A percentile compares a stretch with the other conserved stretches of the same genome.
Conservation (phyloP, 2,329 filamentous ascomycete species). For the Gnomoniopsis smithogilvyi region DNA sequence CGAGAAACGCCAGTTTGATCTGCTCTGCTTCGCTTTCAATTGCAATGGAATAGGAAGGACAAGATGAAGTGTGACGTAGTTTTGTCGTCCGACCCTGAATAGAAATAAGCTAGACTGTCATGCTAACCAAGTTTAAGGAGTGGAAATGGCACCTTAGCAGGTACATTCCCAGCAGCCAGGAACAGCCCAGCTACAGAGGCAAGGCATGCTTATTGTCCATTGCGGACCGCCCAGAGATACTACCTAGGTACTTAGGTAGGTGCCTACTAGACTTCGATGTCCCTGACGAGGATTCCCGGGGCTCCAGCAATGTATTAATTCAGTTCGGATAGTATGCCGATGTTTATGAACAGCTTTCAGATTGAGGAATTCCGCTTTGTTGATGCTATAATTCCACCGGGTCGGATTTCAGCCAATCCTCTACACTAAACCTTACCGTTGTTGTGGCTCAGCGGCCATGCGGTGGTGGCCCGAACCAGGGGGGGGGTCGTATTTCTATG, state of each 20-base stretch:
- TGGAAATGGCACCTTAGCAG: neutral
- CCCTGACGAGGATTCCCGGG: no score
- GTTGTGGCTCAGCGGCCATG: constrained; percentile 1
- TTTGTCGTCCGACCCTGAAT: neutral
- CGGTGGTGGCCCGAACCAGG: no score
- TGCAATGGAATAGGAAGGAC: neutral
- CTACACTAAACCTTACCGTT: no score
- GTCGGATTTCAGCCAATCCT: no score
- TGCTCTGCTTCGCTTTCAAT: neutral
- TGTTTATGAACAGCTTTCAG: no score
- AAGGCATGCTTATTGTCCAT: neutral
- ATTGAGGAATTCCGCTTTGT: no score
- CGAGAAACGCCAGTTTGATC: neutral
- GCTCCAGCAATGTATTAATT: no score
- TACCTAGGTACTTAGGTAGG: no score
- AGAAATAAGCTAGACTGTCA: neutral
- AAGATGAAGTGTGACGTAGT: neutral
- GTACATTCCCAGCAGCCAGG: neutral
- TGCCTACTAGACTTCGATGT: neutral
- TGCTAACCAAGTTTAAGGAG: neutral
- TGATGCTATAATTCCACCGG: no score
- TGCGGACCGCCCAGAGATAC: neutral
- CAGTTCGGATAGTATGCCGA: no score
- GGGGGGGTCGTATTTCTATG: constrained; percentile 12
- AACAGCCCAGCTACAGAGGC: no score